These are phyloP conservation scores for Fusarium clavum DNA, from an alignment of 2,329 filamentous ascomycete species.

Conservation along the genomic window DNA sequence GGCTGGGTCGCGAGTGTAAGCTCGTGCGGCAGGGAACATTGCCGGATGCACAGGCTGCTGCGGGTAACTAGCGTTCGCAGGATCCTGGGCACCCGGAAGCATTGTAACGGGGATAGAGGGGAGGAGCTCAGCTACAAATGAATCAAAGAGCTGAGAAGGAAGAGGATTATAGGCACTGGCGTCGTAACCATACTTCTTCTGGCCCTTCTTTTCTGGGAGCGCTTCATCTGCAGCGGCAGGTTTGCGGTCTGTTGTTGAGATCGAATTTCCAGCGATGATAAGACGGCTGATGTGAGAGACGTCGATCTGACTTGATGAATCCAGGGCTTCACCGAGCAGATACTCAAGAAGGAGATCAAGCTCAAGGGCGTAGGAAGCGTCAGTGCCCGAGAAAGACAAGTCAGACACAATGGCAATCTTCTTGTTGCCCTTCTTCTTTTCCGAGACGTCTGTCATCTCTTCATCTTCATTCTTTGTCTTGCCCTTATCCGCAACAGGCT, in stretches of 20 bases:
- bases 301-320: constrained; percentile 67
- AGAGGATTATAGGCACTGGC: constrained; percentile 86
- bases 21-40: constrained; percentile 83
- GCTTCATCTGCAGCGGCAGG: constrained; percentile 52
- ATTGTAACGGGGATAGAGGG: constrained; percentile 90
- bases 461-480: constrained; percentile 58
- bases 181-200: constrained; percentile 96
- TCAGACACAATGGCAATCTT: constrained; percentile 90
- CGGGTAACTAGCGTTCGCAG: constrained; percentile 88
- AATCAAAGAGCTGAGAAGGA: constrained; percentile 85
- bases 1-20: constrained; percentile 68
- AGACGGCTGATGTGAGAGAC: constrained; percentile 81
- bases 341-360: constrained; percentile 86
- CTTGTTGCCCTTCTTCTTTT: constrained; percentile 59
- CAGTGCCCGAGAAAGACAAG: constrained; percentile 81
- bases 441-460: constrained; percentile 66
- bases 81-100: constrained; percentile 85
- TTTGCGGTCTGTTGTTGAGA: constrained; percentile 71
- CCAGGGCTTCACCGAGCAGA: constrained; percentile 83
- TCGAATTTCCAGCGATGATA: constrained; percentile 91
- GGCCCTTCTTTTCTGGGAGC: constrained; percentile 58
- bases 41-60: constrained; percentile 94
- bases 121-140: constrained; percentile 82
- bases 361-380: constrained; percentile 77
- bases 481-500: constrained; percentile 55